These are phyloP conservation scores for Tetrapisispora taiwanensis DNA, from an alignment of 805 yeast genomes.

Conservation along the genomic window DNA sequence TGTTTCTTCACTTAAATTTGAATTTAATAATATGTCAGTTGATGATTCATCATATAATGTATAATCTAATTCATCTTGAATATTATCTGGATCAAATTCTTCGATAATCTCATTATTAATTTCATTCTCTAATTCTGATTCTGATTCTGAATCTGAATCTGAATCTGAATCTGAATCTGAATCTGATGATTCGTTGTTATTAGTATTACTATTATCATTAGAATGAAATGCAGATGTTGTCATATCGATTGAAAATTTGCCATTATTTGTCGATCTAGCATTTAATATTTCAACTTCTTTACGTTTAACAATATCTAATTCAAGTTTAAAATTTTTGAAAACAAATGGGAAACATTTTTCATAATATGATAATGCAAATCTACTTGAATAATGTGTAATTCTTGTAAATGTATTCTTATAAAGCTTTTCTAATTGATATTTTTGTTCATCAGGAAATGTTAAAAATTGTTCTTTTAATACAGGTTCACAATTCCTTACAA, in stretches of 20 bases:
- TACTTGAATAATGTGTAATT: not conserved
- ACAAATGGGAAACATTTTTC: not conserved
- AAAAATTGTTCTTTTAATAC: constrained; percentile 2
- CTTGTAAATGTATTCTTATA: not conserved
- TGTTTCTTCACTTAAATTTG: not conserved
- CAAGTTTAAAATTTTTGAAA: not conserved
- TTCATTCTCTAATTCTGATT: not conserved
- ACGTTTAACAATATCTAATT: not conserved
- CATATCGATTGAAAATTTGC: not conserved
- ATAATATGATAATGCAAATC: not conserved
- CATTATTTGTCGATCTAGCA: not conserved
- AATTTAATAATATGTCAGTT: not conserved
- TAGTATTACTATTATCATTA: no score
- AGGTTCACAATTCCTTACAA: constrained; percentile 18
- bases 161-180: not conserved
- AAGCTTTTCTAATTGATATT: not conserved
- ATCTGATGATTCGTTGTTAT: not conserved
- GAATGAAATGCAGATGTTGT: no score
- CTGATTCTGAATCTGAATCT: not conserved
- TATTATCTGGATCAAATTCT: not conserved
- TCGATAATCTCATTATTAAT: not conserved
- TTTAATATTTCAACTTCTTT: not conserved
- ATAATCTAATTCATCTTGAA: not conserved
- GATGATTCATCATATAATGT: not conserved
- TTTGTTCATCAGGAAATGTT: not conserved